Base-by-base conservation (phyloP, 225 moss, liverwort and hornwort species). In the Lunularia cruciata region DNA sequence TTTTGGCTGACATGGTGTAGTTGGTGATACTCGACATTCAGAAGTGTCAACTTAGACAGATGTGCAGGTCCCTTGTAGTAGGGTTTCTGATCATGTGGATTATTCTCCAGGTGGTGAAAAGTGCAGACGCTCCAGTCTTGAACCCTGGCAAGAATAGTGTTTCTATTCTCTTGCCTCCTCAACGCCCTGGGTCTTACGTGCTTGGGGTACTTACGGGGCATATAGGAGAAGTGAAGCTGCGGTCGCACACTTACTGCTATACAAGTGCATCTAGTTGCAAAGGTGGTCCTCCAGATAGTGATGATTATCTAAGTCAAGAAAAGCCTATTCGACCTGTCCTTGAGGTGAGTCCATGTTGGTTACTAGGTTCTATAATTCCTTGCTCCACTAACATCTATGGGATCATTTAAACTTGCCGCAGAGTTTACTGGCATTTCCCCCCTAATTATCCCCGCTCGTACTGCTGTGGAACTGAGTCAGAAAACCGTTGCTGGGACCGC, bases 211-310 rank as follows among this genome's bases (percentile, higher is more conserved):
- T 93, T 73, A 88, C 88, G n/a, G 98, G 98, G 42, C 88, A 89
- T 48, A 89, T 99, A 65, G 98, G 98, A 40, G 90, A 99, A 75
- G 85, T 99, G 28, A 89, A 83, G 74, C 70, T 99, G 74, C 81
- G 93, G 56, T 99, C 98, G 20, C 93, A 99, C 68, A 88, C 91
- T 8, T 91, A 84, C 76, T 93, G 93, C 74, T 84, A 86, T 71
- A 99, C 98, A 23, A 99, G 98, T 79, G 98, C 98, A 45, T 86
- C 90, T 28, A 99, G 93, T 74, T 93, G 83, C 36, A 99, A 99
- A 79, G 93, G 93, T 72, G 98, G 98, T 64, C 87, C 98, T 68
- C 93, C 93, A 31, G 88, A 88, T 42, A 93, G 98, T 73, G 93
- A 99, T 75, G 93, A 99, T 79, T 91, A 86, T 72, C 63, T 99